Evolutionary conservation across 108 stramenopile species (phyloP).

Genomic region (Epipyxis sp.): DNA sequence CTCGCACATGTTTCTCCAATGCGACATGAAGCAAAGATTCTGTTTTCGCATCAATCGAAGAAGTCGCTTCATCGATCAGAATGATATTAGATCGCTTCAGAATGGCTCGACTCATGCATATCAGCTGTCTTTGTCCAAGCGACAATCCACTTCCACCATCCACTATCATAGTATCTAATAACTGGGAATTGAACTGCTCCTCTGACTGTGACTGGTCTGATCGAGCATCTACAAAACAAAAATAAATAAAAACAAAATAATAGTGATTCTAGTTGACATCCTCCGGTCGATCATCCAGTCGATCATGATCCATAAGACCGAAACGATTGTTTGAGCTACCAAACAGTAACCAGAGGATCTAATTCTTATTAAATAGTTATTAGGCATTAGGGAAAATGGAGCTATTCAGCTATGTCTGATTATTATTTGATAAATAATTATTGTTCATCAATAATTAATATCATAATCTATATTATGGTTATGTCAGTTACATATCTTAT

Average conservation of each 20-base stretch:
- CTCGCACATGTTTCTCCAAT: background rate
- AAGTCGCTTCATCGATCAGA: conserved; percentile 1
- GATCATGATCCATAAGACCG: background rate
- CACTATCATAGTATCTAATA: background rate
- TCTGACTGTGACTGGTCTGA: background rate
- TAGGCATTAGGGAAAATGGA: too few species aligned
- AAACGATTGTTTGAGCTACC: background rate
- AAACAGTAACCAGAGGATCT: background rate
- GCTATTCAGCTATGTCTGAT: too few species aligned
- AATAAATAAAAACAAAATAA: background rate
- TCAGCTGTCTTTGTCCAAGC: background rate
- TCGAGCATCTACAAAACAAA: background rate
- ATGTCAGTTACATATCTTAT: too few species aligned
- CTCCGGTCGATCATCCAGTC: background rate
- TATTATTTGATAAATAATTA: too few species aligned
- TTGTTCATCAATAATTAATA: too few species aligned
- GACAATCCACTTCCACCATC: background rate
- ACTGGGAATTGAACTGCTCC: background rate
- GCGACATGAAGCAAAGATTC: background rate
- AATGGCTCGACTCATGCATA: conserved; percentile 6
- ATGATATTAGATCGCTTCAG: background rate
- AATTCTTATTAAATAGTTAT: too few species aligned
- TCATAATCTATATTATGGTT: too few species aligned
- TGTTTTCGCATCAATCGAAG: background rate
- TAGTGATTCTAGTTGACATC: background rate